phyloP scores from a whole-genome alignment of 805 yeast species.

The Danielozyma ontarioensis region DNA sequence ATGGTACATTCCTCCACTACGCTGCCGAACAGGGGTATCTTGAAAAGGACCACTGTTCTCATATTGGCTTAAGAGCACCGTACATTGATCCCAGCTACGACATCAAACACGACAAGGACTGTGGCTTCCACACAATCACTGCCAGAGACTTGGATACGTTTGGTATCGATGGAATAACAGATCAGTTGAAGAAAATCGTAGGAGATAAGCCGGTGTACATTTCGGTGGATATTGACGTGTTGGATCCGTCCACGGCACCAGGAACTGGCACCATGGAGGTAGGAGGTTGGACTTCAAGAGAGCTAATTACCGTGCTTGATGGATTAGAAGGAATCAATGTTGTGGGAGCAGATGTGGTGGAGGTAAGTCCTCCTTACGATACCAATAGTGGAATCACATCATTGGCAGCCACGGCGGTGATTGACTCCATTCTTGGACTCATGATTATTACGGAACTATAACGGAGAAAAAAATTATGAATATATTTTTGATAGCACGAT shows the following conservation, averaged over 20 bases:
- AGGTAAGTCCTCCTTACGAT: conserved; percentile 64
- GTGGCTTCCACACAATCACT: conserved; percentile 44
- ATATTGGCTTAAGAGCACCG: conserved; percentile 66
- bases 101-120: conserved; percentile 40
- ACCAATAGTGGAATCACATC: conserved; percentile 57
- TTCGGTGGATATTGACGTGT: conserved; percentile 52
- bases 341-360: conserved; percentile 76
- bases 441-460: conserved; percentile 27
- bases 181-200: conserved; percentile 27
- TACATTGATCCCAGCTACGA: conserved; percentile 38
- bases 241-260: conserved; percentile 71
- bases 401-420: conserved; percentile 60
- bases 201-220: conserved; percentile 40
- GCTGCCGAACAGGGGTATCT: conserved; percentile 65
- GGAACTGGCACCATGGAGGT: conserved; percentile 79
- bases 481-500: too few species aligned
- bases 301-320: conserved; percentile 53
- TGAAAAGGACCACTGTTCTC: conserved; percentile 43
- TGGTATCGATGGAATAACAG: conserved; percentile 34
- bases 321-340: conserved; percentile 54
- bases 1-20: conserved; percentile 66
- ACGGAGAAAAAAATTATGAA: too few species aligned
- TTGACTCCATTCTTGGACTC: conserved; percentile 44
- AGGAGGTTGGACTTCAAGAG: conserved; percentile 66
- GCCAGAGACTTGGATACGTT: conserved; percentile 44